Evolutionary conservation across 495 filamentous ascomycete species (phyloP).

Genomic region (Talaromyces stipitatus): DNA sequence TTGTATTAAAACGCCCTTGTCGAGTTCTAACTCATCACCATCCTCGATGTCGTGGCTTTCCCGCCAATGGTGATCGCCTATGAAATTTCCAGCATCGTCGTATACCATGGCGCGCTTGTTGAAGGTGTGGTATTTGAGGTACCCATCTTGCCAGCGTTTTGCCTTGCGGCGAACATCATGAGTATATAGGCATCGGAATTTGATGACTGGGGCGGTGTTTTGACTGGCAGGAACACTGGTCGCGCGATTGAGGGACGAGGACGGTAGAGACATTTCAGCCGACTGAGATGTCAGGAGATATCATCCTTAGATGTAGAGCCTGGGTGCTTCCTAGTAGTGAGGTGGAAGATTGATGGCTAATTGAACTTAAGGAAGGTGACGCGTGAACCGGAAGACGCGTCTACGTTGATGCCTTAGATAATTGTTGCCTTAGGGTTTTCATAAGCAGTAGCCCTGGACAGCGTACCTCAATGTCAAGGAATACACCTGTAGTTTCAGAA

Average conservation of each 20-base stretch:
- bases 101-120: constrained; percentile 91
- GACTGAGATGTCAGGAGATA: neutral
- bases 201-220: constrained; percentile 67
- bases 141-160: constrained; percentile 91
- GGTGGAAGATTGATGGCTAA: neutral
- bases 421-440: too few relatives aligned
- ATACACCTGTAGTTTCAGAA: too few relatives aligned
- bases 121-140: constrained; percentile 79
- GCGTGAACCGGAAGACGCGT: neutral
- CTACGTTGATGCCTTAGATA: neutral
- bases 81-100: constrained; percentile 67
- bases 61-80: constrained; percentile 81
- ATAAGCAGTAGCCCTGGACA: neutral
- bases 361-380: neutral
- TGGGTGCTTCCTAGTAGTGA: neutral
- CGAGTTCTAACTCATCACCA: constrained; percentile 76
- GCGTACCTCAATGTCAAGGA: too few relatives aligned
- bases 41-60: constrained; percentile 54
- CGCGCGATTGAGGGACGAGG: neutral
- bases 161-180: constrained; percentile 76
- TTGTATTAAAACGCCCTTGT: constrained; percentile 70
- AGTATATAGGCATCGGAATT: constrained; percentile 80
- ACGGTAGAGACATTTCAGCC: constrained; percentile 5
- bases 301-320: neutral
- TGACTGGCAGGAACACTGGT: constrained; percentile 26